These are phyloP conservation scores for Mycena chlorophos DNA, from an alignment of 768 basidiomycete genomes.

Conservation along the genomic window DNA sequence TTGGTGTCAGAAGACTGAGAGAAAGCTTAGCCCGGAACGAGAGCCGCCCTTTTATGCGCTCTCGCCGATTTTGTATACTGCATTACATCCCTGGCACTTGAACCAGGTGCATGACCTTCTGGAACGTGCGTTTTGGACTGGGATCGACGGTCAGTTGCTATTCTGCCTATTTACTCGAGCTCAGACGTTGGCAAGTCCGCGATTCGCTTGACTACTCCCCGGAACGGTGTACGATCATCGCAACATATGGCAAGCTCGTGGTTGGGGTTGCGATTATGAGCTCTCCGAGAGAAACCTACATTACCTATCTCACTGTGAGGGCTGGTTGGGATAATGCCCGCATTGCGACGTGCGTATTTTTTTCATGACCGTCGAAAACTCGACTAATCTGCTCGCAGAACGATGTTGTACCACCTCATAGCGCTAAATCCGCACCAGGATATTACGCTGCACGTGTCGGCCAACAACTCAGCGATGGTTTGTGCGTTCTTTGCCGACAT, in stretches of 20 bases:
- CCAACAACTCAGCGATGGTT: slow-evolving; percentile 80
- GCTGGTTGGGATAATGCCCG: slow-evolving; percentile 80
- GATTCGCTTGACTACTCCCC: slow-evolving; percentile 70
- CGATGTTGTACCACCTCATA: slow-evolving; percentile 78
- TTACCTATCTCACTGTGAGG: slow-evolving; percentile 78
- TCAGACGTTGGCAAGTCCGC: slow-evolving; percentile 47
- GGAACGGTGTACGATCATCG: slow-evolving; percentile 75
- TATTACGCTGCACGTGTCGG: slow-evolving; percentile 81
- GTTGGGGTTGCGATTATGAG: slow-evolving; percentile 75
- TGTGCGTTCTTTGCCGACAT: slow-evolving; percentile 10
- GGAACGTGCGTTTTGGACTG: slow-evolving; percentile 70
- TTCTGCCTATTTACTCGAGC: slow-evolving; percentile 3
- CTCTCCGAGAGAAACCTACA: slow-evolving; percentile 79
- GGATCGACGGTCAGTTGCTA: slow-evolving; percentile 62
- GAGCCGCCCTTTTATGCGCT: slow-evolving; percentile 41
- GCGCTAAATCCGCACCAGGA: slow-evolving; percentile 70
- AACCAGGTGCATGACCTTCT: slow-evolving; percentile 73
- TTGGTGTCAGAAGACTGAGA: slow-evolving; percentile 2
- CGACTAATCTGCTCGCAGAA: slow-evolving; percentile 37
- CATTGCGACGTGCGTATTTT: slow-evolving; percentile 63
- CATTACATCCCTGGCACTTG: slow-evolving; percentile 59
- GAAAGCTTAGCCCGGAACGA: slow-evolving; percentile 41
- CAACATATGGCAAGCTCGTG: slow-evolving; percentile 67
- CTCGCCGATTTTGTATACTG: slow-evolving; percentile 64
- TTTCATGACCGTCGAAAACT: neutral